Base-by-base conservation (phyloP, 306 rosid species). In the Boehmeria nivea region DNA sequence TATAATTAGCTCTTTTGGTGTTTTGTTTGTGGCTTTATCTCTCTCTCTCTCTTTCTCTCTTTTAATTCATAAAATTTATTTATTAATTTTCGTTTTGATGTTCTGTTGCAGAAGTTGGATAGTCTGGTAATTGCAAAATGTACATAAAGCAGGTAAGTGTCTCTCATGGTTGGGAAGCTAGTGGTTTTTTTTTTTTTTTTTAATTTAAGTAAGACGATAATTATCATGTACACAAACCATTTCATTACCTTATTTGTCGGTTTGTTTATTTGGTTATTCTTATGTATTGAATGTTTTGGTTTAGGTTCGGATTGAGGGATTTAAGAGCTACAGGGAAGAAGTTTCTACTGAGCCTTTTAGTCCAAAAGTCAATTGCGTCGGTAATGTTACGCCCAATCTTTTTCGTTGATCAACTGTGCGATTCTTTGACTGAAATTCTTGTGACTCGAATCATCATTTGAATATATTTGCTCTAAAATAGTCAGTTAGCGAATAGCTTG, bases 291-390 rank as follows among this genome's bases (percentile, higher is more conserved):
- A 14, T 55, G 12, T 56, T 40, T 69, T 49, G 8, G 37, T 13
- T 28, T 43, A 91, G 99, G 71, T 91, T 68, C 73, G 85, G 63
- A 91, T 91, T 33, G 99, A 91, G 67, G 96, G 96, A 63, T 91
- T 84, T 74, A 91, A 84, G 89, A 91, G 99, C 79, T 91, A 91
- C 72, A 73, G 69, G 60, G 99, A 87, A 75, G 96, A 91, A 75
- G 62, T 87, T 38, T 86, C 96, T 45, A 84, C 99, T 5, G 99
- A 91, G 72, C 81, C 95, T 60, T 91, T 91, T 86, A 91, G 99
- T 75, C 72, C 99, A 10, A 91, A 81, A 87, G 79, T 91, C 68
- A 91, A 87, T n/a, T 91, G 99, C 58, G 96, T 91, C 75, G 99
- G 99, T 91, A 91, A 80, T 43, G 50, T 12, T 45, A 10, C 42